Conservation (phyloP, 164 flowering plant genomes). For the Vitis rotundifolia region DNA sequence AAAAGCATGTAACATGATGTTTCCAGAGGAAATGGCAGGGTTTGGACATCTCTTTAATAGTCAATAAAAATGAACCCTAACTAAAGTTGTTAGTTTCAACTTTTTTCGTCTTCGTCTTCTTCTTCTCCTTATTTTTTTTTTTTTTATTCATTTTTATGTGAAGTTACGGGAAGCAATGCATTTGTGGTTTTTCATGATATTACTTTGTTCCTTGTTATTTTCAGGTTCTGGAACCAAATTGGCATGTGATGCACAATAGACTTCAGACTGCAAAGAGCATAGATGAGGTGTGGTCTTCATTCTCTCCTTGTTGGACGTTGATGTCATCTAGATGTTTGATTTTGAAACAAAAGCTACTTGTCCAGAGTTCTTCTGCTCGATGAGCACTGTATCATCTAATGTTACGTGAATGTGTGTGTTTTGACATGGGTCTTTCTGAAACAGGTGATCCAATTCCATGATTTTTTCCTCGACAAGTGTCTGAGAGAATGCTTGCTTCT, state of each 20-base stretch:
- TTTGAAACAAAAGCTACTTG: no score
- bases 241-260: conserved; percentile 84
- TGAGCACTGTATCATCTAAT: not conserved
- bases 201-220: conserved; percentile 8
- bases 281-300: conserved; percentile 67
- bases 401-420: not conserved
- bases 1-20: no score
- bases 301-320: conserved; percentile 1
- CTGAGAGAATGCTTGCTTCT: conserved; percentile 90
- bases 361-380: not conserved
- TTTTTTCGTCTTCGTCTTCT: no score
- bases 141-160: not conserved
- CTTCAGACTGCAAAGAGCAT: conserved; percentile 89
- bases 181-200: not conserved
- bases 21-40: no score
- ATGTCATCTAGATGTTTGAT: not conserved
- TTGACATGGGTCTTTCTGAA: conserved; percentile 7
- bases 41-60: no score
- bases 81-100: no score
- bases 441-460: conserved; percentile 91
- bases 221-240: conserved; percentile 96
- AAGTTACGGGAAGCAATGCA: not conserved
- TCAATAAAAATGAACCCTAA: no score
- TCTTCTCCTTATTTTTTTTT: not conserved
- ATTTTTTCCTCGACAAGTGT: conserved; percentile 92